These are phyloP conservation scores for Daphne laureola DNA, from an alignment of 441 rosid species.

Conservation along the genomic window DNA sequence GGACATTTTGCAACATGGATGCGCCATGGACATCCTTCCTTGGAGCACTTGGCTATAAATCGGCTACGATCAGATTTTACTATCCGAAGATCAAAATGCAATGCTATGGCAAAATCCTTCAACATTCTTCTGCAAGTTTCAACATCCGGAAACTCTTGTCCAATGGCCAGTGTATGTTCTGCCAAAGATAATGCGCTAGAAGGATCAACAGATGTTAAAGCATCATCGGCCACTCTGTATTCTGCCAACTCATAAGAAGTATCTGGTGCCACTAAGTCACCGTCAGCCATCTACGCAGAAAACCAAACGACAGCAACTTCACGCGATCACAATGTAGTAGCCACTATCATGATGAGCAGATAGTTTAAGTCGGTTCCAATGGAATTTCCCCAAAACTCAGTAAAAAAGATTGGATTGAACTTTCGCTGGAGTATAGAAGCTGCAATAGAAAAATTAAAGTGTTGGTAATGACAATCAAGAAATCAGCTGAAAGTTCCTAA, in stretches of 20 bases:
- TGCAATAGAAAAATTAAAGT: no score
- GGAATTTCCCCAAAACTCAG: no score
- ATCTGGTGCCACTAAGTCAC: no score
- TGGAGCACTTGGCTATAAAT: constrained; percentile 93
- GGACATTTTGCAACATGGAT: constrained; percentile 94
- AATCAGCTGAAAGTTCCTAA: no score
- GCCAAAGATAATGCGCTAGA: constrained; percentile 28
- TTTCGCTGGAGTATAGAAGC: no score
- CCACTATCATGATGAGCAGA: no score
- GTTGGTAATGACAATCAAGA: no score
- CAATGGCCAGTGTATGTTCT: constrained; percentile 50
- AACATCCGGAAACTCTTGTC: constrained; percentile 91
- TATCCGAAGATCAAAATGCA: constrained; percentile 89
- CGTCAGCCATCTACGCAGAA: constrained; percentile 19
- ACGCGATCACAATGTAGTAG: constrained; percentile 7
- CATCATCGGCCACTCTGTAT: constrained; percentile 39
- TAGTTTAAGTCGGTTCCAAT: no score
- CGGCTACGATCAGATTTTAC: constrained; percentile 96
- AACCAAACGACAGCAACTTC: constrained; percentile 19
- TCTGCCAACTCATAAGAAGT: no score
- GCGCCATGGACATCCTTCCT: constrained; percentile 99
- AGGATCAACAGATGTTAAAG: constrained; percentile 46
- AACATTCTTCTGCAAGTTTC: constrained; percentile 90
- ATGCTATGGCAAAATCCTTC: constrained; percentile 86
- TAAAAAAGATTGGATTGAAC: no score